Conservation (phyloP, 2,329 filamentous ascomycete genomes). For the Coniochaeta sp. region DNA sequence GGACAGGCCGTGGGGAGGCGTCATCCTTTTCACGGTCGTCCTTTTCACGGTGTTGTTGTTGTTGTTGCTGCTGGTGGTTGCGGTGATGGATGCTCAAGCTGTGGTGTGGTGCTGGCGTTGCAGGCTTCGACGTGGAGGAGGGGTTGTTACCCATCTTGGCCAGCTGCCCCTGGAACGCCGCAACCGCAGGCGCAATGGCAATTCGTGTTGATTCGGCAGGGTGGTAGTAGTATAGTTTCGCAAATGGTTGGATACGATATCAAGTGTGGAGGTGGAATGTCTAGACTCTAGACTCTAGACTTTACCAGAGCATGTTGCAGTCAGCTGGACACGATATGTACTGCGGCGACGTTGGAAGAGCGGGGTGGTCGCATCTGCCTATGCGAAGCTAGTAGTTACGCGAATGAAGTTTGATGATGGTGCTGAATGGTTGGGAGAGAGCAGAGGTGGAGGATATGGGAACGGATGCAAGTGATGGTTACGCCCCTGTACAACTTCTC, state of each 20-base stretch:
- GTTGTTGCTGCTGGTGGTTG: not conserved
- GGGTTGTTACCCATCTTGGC: slow-evolving; percentile 28
- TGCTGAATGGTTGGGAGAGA: not conserved
- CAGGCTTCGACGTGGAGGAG: slow-evolving; percentile 22
- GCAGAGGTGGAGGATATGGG: not conserved
- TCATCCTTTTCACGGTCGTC: slow-evolving; percentile 13
- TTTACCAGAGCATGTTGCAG: slow-evolving; percentile 3
- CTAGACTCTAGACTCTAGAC: not conserved
- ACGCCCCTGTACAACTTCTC: too few species aligned
- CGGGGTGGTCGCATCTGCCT: not conserved
- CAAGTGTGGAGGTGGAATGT: not conserved
- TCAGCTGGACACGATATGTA: not conserved
- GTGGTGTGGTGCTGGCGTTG: slow-evolving; percentile 7
- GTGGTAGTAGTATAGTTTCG: too few species aligned
- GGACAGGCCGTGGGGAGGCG: slow-evolving; percentile 7
- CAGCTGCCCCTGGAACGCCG: not conserved
- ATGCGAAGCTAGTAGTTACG: not conserved
- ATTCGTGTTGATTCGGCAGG: too few species aligned
- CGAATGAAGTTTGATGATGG: too few species aligned
- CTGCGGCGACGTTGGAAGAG: not conserved
- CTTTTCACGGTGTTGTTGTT: not conserved
- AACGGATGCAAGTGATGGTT: not conserved
- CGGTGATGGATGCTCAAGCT: not conserved
- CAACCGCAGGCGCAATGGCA: too few species aligned
- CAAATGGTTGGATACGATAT: not conserved